Evolutionary conservation across 768 basidiomycete species (phyloP).

Genomic region (Terana coerulea): DNA sequence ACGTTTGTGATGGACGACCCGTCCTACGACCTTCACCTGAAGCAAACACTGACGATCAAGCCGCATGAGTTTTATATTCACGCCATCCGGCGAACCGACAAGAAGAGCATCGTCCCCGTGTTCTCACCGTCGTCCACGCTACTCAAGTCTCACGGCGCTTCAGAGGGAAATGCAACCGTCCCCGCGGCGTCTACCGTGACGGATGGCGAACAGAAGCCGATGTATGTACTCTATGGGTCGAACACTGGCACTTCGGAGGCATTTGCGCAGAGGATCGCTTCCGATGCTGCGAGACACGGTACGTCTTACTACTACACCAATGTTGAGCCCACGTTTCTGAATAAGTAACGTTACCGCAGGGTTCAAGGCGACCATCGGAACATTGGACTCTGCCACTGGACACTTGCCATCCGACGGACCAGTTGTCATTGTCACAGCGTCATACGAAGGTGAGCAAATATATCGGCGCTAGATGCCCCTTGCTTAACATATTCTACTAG

Average conservation of each 20-base stretch:
- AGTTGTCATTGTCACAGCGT: conserved; percentile 42
- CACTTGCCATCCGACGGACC: conserved; percentile 42
- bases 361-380: conserved; percentile 35
- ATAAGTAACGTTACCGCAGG: conserved; percentile 22
- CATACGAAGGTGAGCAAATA: conserved; percentile 38
- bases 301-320: background rate
- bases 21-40: conserved; percentile 39
- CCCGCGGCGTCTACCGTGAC: background rate
- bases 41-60: conserved; percentile 46
- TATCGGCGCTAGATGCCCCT: no score
- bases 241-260: conserved; percentile 47
- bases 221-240: conserved; percentile 41
- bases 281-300: conserved; percentile 37
- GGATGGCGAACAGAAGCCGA: conserved; percentile 12
- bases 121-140: conserved; percentile 19
- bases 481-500: no score
- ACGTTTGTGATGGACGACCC: conserved; percentile 40
- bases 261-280: conserved; percentile 43
- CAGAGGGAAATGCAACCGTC: background rate
- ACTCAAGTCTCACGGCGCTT: background rate
- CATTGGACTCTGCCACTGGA: conserved; percentile 36
- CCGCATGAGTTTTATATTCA: conserved; percentile 39
- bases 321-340: background rate
- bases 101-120: conserved; percentile 10
- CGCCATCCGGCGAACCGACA: conserved; percentile 22